A percentile compares a stretch with the other conserved stretches of the same genome.
Conservation (phyloP, 805 yeast genomes). For the Wickerhamomyces bovis region DNA sequence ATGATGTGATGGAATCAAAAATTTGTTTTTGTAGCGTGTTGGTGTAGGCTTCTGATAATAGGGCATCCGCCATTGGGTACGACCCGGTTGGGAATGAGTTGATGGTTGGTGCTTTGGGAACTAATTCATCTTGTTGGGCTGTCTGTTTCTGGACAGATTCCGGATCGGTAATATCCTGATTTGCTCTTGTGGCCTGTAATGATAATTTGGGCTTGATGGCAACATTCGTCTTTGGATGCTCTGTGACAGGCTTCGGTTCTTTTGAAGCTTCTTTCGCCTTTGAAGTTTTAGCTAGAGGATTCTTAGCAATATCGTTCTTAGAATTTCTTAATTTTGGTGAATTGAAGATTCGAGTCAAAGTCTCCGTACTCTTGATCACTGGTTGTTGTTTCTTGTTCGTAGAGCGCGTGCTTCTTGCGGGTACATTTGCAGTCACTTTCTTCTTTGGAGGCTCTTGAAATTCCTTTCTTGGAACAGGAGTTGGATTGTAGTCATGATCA, state of each 20-base stretch:
- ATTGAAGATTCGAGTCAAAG: not conserved
- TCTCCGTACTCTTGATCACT: not conserved
- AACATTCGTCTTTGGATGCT: not conserved
- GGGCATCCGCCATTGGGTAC: conserved; percentile 7
- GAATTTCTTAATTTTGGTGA: not conserved
- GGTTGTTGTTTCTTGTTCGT: not conserved
- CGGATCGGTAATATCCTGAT: not conserved
- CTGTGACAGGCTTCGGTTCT: not conserved
- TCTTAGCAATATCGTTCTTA: not conserved
- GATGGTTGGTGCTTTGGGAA: not conserved
- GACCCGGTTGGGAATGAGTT: not conserved
- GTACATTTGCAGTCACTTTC: not conserved
- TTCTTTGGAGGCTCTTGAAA: not conserved
- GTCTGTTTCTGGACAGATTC: not conserved
- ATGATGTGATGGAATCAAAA: conserved; percentile 26
- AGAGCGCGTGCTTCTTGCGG: not conserved
- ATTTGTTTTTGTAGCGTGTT: conserved; percentile 32
- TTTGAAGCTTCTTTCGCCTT: not conserved
- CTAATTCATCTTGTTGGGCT: not conserved
- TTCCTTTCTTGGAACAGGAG: not conserved
- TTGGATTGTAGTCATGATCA: not conserved
- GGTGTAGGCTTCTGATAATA: conserved; percentile 27
- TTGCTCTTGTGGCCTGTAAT: not conserved
- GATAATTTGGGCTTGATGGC: not conserved
- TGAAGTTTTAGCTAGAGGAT: not conserved